Base-by-base conservation (phyloP, 345 rosid genomes). In the Brassica rapa region DNA sequence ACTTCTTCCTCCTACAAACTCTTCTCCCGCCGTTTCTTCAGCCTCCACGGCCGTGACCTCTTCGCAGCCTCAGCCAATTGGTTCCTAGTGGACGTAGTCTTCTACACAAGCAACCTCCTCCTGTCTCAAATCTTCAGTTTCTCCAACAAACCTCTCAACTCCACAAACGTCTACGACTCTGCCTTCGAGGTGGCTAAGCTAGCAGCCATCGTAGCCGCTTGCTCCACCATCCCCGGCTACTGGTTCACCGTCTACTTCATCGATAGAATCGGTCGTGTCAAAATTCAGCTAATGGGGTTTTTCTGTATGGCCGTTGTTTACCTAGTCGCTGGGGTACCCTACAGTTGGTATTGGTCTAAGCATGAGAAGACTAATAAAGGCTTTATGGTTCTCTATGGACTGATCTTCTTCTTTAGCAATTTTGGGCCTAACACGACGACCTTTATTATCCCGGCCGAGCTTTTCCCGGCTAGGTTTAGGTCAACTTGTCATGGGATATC, bases 361-460 rank as follows among this genome's bases (percentile, higher is more conserved):
- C 27, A 74, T 2, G 66, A 70, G 4, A 41, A 76, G 24, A 10
- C 4, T 70, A 71, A 76, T 8, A 81, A 59, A 71, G 89, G 86
- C 0, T 90, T 93, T 71, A 65, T 89, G 66, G 19, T 85, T 63
- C 75, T 90, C 0, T 89, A 88, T 8, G 86, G 84, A 6, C 81
- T 88, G 5, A 82, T 87, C 0, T 90, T 88, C 79, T 93, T 93
- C 88, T 93, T 93, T 33, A 82, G 91, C 55, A 93, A 93, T 75
- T 89, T 89, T 35, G 98, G 98, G 32, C 98, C 96, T 2, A 93
- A 93, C 72, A 85, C 94, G 0, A 90, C 96, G 1, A 90, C 98
- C 0, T 93, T 90, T 68, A 89, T 93, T 0, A 85, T 89, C 43
- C 98, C 98, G 0, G 96, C 96, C 0, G 96, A 93, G 62, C 89